These are phyloP conservation scores for Puccinia polysora DNA, from an alignment of 1,284 basidiomycete species.

Conservation along the genomic window DNA sequence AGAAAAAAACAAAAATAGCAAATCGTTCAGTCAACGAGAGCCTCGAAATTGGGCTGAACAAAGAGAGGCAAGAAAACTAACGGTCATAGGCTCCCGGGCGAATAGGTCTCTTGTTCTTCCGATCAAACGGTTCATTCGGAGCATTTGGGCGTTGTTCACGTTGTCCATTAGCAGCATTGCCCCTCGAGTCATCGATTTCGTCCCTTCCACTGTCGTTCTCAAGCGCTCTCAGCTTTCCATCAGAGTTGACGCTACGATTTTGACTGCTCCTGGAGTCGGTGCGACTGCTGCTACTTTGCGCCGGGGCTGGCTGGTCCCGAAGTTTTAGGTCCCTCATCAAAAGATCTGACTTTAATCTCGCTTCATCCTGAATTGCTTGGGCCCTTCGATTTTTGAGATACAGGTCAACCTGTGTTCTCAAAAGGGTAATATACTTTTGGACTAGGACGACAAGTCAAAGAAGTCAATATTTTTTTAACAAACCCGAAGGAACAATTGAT, in stretches of 20 bases:
- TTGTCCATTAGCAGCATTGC: not conserved
- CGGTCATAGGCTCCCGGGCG: conserved; percentile 7
- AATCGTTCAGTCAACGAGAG: not conserved
- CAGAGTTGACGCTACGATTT: too few relatives aligned
- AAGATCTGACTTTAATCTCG: too few relatives aligned
- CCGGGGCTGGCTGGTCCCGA: not conserved
- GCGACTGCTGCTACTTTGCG: too few relatives aligned
- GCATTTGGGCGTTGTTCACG: not conserved
- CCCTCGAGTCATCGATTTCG: not conserved
- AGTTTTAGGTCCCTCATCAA: too few relatives aligned
- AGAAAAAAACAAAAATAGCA: not conserved
- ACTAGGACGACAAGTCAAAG: not conserved
- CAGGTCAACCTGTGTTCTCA: not conserved
- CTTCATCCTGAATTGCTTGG: not conserved
- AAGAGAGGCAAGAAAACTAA: not conserved
- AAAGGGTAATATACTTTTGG: conserved; percentile 1
- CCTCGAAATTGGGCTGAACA: not conserved
- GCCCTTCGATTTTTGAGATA: conserved; percentile 10
- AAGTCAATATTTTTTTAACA: too few relatives aligned
- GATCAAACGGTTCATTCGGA: too few relatives aligned
- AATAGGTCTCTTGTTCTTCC: not conserved
- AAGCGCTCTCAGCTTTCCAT: too few relatives aligned
- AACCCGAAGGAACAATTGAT: not conserved
- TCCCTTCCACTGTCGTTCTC: conserved; percentile 3
- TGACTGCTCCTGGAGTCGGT: not conserved